These are phyloP conservation scores for Barbarea vulgaris DNA, from an alignment of 345 rosid species.

Conservation along the genomic window DNA sequence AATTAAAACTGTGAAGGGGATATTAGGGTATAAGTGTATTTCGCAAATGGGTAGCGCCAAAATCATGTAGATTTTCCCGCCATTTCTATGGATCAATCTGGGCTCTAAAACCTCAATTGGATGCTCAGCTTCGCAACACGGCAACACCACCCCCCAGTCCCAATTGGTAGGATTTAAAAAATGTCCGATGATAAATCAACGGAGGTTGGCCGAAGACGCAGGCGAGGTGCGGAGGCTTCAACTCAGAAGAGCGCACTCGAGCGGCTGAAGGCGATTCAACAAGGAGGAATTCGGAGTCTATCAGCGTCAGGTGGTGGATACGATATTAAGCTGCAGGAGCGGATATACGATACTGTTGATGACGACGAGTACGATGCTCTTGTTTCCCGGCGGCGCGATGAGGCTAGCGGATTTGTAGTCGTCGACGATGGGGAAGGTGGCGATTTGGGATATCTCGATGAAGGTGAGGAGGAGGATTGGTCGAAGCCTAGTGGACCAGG, in stretches of 20 bases:
- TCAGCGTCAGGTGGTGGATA: slow-evolving; percentile 54
- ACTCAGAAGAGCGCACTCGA: slow-evolving; percentile 68
- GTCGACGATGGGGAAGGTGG: slow-evolving; percentile 78
- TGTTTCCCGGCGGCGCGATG: slow-evolving; percentile 77
- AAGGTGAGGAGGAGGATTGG: slow-evolving; percentile 96
- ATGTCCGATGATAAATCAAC: slow-evolving; percentile 54
- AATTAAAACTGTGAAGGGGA: background rate
- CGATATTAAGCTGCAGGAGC: slow-evolving; percentile 67
- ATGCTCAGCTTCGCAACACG: background rate
- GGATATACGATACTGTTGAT: slow-evolving; percentile 72
- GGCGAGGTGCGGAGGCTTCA: slow-evolving; percentile 57
- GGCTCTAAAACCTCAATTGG: background rate
- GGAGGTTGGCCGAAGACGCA: slow-evolving; percentile 47
- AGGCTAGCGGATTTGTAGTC: slow-evolving; percentile 74
- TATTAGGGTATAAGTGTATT: background rate
- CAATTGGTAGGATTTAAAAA: background rate
- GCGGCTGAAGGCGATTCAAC: slow-evolving; percentile 71
- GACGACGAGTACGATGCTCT: slow-evolving; percentile 78
- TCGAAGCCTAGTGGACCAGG: slow-evolving; percentile 53
- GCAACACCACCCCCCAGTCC: too few relatives aligned
- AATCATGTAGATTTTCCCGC: slow-evolving; percentile 40
- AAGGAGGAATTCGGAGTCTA: slow-evolving; percentile 66
- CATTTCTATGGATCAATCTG: background rate
- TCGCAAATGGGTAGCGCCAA: slow-evolving; percentile 37
- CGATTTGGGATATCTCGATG: slow-evolving; percentile 78